phyloP scores from a whole-genome alignment of 1,284 basidiomycete species.

The Ceratobasidium sp. region DNA sequence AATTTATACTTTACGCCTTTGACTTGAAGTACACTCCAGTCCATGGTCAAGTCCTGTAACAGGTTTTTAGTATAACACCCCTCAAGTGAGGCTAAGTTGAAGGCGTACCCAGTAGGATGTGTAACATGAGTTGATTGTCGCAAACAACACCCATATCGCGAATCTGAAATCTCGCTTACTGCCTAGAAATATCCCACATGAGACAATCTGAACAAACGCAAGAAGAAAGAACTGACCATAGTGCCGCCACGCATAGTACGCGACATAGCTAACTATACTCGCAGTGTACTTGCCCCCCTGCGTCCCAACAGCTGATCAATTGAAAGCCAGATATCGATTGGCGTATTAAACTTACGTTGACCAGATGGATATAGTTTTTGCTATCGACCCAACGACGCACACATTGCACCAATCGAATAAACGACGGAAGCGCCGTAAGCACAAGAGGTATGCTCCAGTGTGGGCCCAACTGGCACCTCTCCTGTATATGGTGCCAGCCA shows the following conservation, averaged over 20 bases:
- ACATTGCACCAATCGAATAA: conserved; percentile 85
- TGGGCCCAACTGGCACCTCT: conserved; percentile 52
- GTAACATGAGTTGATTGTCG: conserved; percentile 73
- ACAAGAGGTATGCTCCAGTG: conserved; percentile 71
- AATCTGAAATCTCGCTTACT: conserved; percentile 62
- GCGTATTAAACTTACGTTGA: conserved; percentile 71
- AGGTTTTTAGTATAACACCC: conserved; percentile 7
- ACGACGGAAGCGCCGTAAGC: conserved; percentile 68
- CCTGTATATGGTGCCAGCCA: conserved; percentile 64
- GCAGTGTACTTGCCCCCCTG: conserved; percentile 83
- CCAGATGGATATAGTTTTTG: conserved; percentile 75
- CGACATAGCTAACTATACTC: conserved; percentile 70
- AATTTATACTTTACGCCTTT: conserved; percentile 66
- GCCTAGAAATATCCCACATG: conserved; percentile 48
- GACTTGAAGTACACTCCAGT: conserved; percentile 80
- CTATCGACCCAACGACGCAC: conserved; percentile 87
- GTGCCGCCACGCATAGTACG: conserved; percentile 80
- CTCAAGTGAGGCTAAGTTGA: conserved; percentile 11
- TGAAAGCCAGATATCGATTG: not conserved
- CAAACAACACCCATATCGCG: conserved; percentile 71
- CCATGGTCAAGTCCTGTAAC: conserved; percentile 76
- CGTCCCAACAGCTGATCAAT: not conserved
- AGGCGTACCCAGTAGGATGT: conserved; percentile 76
- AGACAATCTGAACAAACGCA: conserved; percentile 15
- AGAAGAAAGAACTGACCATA: conserved; percentile 59